Percentiles rank a stretch among this genome's conserved stretches.
Conservation (phyloP, 305 asterid genomes). For the Rubia balearica region DNA sequence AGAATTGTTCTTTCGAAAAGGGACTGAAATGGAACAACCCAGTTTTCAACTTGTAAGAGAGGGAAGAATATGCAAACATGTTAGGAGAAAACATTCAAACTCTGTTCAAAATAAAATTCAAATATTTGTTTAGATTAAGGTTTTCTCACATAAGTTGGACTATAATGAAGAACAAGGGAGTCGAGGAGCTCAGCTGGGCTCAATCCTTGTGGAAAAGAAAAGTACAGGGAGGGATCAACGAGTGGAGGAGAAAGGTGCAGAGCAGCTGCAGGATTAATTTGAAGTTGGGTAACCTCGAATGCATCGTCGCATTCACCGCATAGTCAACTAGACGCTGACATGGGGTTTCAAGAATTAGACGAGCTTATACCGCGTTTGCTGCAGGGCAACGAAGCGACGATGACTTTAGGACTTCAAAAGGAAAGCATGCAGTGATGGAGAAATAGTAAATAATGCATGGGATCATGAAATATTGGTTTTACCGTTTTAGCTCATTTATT, state of each 20-base stretch:
- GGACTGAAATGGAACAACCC: constrained; percentile 46
- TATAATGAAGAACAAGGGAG: constrained; percentile 57
- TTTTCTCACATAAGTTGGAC: constrained; percentile 35
- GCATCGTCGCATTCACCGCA: no score
- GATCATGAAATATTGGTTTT: no score
- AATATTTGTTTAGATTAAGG: not conserved
- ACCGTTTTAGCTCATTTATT: no score
- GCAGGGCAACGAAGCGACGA: no score
- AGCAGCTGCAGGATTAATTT: constrained; percentile 68
- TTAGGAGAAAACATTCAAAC: not conserved
- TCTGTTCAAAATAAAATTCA: not conserved
- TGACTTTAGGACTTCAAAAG: no score
- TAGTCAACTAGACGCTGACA: no score
- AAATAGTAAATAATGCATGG: no score
- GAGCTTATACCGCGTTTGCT: no score
- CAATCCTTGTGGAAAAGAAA: constrained; percentile 69
- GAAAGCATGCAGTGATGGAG: no score
- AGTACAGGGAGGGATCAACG: constrained; percentile 61
- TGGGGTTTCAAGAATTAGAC: no score
- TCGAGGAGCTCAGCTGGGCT: constrained; percentile 67
- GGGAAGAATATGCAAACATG: no score
- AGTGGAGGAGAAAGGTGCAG: constrained; percentile 58
- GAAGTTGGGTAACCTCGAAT: no score
- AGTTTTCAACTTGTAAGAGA: constrained; percentile 70
- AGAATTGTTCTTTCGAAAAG: constrained; percentile 40